Base-by-base conservation (phyloP, 176 grass and related monocot genomes). In the Pontederia paniculata region DNA sequence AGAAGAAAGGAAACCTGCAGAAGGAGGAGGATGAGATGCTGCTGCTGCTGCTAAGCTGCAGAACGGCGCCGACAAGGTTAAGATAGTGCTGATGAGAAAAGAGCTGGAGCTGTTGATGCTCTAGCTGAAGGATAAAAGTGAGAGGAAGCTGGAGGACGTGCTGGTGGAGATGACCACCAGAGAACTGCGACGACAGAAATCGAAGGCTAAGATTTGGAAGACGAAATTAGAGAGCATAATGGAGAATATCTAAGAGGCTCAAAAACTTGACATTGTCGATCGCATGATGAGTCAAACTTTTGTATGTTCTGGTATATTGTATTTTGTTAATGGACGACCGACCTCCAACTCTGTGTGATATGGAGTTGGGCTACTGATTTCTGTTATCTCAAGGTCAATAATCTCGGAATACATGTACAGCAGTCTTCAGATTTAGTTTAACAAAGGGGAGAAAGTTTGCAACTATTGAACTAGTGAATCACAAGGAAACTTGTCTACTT, bases 81-180 rank as follows among this genome's bases (percentile, higher is more conserved):
- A 72, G 57, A 61, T 72, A n/a, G 13, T 72, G 28, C 6, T 72
- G 55, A 72, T 46, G 8, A 62, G 57, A 44, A 58, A 49, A 48
- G 69, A 72, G 69, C 48, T 72, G 25, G 57, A 72, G 23, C 52
- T 48, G 69, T 28, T 72, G 56, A 19, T 72, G 69, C 45, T 62
- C 9, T 46, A 62, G 46, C 9, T 72, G 57, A 61, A 72, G 60
- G 44, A 23, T 25, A 72, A 62, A 8, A 28, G 69, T 19, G 69
- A 54, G 48, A 59, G 43, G 47, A 61, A 15, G 48, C 48, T 72
- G 17, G 69, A 72, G 17, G 69, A 72, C 22, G 69, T 72, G 69
- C 23, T 72, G 48, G 23, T 61, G 56, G 69, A 71, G 69, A 71
- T 71, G 69, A n/a, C 31, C 8, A 54, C 31, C 8, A 54, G 25